Evolutionary conservation across 225 moss, liverwort and hornwort genomes (phyloP), one percentile per base, ranked within the genome.

Genomic region (Neckera pumila): DNA sequence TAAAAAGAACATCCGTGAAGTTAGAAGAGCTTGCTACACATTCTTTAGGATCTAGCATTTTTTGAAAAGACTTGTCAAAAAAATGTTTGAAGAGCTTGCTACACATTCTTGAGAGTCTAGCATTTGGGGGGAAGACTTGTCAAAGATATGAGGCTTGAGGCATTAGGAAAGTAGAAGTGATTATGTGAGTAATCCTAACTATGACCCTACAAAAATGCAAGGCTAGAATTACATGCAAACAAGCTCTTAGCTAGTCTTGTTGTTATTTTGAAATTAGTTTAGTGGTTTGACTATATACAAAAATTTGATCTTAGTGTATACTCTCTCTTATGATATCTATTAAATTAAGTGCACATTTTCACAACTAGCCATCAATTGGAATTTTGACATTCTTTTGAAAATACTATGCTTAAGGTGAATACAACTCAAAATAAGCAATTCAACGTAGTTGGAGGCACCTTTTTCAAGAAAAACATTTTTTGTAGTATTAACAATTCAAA

Each of bases 351-450:
- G 7, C 12, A 74, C 2, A 47, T 2, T 30, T 45, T 45, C 2
- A 1, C 0, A 3, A 28, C 0, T 0, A 0, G 2, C 1, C 43
- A 0, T 73, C 3, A 28, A 3, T 47, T 47, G 47, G 47, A 47
- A 47, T 47, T 47, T 47, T 47, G 47, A 47, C 47, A 47, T 11
- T 47, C 47, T 12, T 47, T 47, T 11, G 47, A 47, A 47, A 47
- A 47, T 47, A 47, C 47, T 47, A 47, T 47, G 11, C 47, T 47
- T 47, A 47, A 47, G 47, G 47, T 47, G 47, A 47, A 47, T 47
- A 47, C 11, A 47, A 2, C 3, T 47, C 47, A 47, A 47, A 47
- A 47, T 47, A 47, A 47, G 47, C 47, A 47, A 47, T 47, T 47
- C 47, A 47, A 47, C 47, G 10, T 8, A 70, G 14, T 40, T 70